These are phyloP conservation scores for Penicillium sclerotigenum DNA, from an alignment of 2,329 filamentous ascomycete genomes.

Conservation along the genomic window DNA sequence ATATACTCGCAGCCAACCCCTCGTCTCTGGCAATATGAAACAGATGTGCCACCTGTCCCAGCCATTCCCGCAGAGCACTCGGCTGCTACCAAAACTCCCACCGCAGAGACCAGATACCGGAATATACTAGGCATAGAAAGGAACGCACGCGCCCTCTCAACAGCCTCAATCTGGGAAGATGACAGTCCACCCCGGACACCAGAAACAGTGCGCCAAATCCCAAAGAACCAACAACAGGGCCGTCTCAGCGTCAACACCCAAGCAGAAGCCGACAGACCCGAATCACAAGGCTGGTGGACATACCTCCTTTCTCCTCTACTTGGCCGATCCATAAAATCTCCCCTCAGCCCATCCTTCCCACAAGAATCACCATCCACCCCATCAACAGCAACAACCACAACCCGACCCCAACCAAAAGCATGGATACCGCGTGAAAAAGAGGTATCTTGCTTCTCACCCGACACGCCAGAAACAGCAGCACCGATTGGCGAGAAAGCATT, in stretches of 20 bases:
- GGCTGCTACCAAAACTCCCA: slow-evolving; percentile 12
- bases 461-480: slow-evolving; percentile 29
- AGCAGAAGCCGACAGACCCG: slow-evolving; percentile 31
- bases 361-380: background rate
- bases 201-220: slow-evolving; percentile 8
- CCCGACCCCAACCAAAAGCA: slow-evolving; percentile 17
- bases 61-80: slow-evolving; percentile 37
- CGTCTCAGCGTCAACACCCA: slow-evolving; percentile 37
- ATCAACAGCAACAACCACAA: background rate
- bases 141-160: slow-evolving; percentile 28
- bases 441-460: slow-evolving; percentile 32
- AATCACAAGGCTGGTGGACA: slow-evolving; percentile 52
- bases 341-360: slow-evolving; percentile 25
- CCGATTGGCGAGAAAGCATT: slow-evolving; percentile 9
- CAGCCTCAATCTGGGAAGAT: slow-evolving; percentile 39
- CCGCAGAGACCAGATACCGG: slow-evolving; percentile 5
- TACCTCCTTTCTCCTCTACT: slow-evolving; percentile 46
- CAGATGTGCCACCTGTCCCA: slow-evolving; percentile 41
- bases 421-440: slow-evolving; percentile 30
- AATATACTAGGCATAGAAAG: slow-evolving; percentile 9
- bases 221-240: slow-evolving; percentile 11
- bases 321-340: slow-evolving; percentile 26
- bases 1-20: slow-evolving; percentile 45
- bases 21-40: slow-evolving; percentile 21
- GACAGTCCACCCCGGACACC: slow-evolving; percentile 18